Evolutionary conservation across 2,329 filamentous ascomycete genomes (phyloP).

Genomic region (Aspergillus felis): DNA sequence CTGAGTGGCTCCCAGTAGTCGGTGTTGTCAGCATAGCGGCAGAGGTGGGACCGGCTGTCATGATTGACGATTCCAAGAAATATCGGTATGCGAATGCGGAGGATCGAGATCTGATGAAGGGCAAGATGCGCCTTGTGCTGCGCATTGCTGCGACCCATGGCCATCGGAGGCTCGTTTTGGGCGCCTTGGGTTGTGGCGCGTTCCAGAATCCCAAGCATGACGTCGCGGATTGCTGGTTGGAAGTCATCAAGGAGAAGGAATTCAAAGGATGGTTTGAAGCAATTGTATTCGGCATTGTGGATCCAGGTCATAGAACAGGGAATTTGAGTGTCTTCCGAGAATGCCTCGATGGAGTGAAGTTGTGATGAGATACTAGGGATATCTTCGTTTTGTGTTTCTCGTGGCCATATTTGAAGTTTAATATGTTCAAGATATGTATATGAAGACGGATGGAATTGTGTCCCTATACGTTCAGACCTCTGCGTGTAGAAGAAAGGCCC

Average conservation of each 20-base stretch:
- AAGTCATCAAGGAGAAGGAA: constrained; percentile 59
- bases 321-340: constrained; percentile 31
- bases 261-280: constrained; percentile 63
- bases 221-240: constrained; percentile 60
- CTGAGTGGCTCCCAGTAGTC: constrained; percentile 47
- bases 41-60: constrained; percentile 39
- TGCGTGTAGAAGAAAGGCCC: neutral
- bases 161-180: constrained; percentile 60
- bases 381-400: neutral
- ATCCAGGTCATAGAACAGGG: constrained; percentile 24
- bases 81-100: constrained; percentile 37
- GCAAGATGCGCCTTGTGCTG: constrained; percentile 60
- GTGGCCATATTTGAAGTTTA: neutral
- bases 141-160: constrained; percentile 55
- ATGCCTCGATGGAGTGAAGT: constrained; percentile 25
- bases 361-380: constrained; percentile 14
- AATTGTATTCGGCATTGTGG: constrained; percentile 61
- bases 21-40: constrained; percentile 61
- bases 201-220: constrained; percentile 60
- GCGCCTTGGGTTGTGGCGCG: constrained; percentile 66
- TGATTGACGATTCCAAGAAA: constrained; percentile 9
- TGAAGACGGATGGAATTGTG: neutral
- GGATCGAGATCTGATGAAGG: constrained; percentile 54
- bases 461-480: neutral
- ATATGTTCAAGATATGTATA: neutral